phyloP scores from a whole-genome alignment of 306 rosid genomes.

The Boehmeria nivea region DNA sequence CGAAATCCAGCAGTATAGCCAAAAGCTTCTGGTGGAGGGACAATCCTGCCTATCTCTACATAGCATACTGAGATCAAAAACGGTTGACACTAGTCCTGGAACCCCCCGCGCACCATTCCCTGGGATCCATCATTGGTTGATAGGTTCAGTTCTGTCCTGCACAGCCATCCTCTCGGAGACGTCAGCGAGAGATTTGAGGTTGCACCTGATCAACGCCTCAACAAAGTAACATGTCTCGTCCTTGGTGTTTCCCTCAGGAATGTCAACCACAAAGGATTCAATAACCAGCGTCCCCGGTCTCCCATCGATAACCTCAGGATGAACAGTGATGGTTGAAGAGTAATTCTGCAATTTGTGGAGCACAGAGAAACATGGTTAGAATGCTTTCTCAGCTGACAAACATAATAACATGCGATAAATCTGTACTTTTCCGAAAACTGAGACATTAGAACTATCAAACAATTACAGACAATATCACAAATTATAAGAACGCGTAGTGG shows the following conservation, averaged over 20 bases:
- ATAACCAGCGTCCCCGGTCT: constrained; percentile 91
- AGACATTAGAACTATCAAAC: no score
- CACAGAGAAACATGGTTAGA: constrained; percentile 15
- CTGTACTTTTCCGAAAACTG: no score
- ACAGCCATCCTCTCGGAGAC: constrained; percentile 98
- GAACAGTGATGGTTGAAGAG: constrained; percentile 80
- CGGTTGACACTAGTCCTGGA: constrained; percentile 30
- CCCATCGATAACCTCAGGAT: constrained; percentile 83
- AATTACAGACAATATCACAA: no score
- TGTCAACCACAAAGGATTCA: constrained; percentile 91
- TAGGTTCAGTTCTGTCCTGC: constrained; percentile 64
- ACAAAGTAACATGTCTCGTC: constrained; percentile 96
- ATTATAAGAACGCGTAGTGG: no score
- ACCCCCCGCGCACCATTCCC: constrained; percentile 32
- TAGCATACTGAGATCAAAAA: constrained; percentile 38
- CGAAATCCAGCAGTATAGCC: constrained; percentile 36
- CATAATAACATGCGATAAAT: background rate
- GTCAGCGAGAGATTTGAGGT: constrained; percentile 88
- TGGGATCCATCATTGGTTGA: constrained; percentile 36
- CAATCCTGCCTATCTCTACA: constrained; percentile 56
- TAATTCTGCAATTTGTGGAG: constrained; percentile 68
- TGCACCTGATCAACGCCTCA: constrained; percentile 88
- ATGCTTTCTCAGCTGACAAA: background rate
- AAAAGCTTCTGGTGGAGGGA: constrained; percentile 63
- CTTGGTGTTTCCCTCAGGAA: constrained; percentile 88